A percentile compares a stretch with the other conserved stretches of the same genome.
Conservation (phyloP, 164 flowering plant genomes). For the Vitis amurensis region DNA sequence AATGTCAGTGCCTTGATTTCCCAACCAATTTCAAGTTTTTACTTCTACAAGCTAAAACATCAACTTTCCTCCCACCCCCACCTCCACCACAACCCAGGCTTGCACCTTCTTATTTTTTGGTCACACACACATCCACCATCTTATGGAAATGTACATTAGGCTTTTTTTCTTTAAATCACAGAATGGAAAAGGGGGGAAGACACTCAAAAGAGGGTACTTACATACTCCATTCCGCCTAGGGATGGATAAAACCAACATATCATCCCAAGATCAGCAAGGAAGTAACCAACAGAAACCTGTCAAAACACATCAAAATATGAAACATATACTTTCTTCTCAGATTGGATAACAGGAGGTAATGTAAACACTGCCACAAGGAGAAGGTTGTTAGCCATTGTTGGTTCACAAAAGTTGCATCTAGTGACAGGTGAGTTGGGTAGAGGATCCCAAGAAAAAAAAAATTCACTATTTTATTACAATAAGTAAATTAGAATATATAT, state of each 20-base stretch:
- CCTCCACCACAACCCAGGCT: not conserved
- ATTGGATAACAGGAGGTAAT: not conserved
- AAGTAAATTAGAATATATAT: too few relatives aligned
- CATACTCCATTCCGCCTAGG: constrained; percentile 90
- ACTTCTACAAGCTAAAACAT: not conserved
- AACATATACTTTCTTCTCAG: not conserved
- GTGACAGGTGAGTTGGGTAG: too few relatives aligned
- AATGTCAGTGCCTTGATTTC: not conserved
- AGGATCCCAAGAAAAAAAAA: too few relatives aligned
- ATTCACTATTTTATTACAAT: too few relatives aligned
- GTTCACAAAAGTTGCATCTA: too few relatives aligned
- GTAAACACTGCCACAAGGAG: too few relatives aligned
- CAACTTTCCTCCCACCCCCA: too few relatives aligned
- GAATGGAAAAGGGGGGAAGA: not conserved
- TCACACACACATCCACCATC: too few relatives aligned
- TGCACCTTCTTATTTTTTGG: not conserved
- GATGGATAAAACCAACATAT: constrained; percentile 89
- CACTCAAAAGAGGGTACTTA: constrained; percentile 39
- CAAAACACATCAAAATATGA: constrained; percentile 13
- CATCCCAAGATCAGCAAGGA: constrained; percentile 85
- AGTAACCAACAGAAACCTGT: constrained; percentile 92
- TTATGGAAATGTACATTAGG: too few relatives aligned
- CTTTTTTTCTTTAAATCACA: too few relatives aligned
- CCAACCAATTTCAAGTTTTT: not conserved
- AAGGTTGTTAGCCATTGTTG: too few relatives aligned